Conservation (phyloP, 2,329 filamentous ascomycete genomes). For the Aspergillus sp. region DNA sequence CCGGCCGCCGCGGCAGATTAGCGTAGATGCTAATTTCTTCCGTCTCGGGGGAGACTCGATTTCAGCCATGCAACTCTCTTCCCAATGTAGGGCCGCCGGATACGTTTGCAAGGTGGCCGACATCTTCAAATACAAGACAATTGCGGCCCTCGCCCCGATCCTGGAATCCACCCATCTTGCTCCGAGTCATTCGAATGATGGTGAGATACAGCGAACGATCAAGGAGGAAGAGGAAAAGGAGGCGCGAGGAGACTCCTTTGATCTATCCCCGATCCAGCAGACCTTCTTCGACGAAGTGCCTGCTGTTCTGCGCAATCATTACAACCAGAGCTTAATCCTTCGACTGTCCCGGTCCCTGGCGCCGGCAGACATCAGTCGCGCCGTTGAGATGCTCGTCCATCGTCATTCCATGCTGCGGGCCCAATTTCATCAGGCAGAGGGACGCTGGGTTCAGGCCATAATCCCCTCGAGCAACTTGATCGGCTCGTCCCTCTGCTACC, state of each 20-base stretch:
- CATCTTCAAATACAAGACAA: neutral
- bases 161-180: neutral
- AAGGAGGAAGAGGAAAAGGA: neutral
- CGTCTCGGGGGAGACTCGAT: neutral
- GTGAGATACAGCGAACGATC: neutral
- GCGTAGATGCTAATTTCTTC: neutral
- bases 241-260: neutral
- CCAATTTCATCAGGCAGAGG: constrained; percentile 2
- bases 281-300: constrained; percentile 4
- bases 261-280: constrained; percentile 9
- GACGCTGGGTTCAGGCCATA: constrained; percentile 3
- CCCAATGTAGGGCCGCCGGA: neutral
- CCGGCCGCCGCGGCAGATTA: neutral
- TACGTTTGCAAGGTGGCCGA: neutral
- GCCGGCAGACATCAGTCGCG: neutral
- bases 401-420: constrained; percentile 13
- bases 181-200: neutral
- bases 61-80: neutral
- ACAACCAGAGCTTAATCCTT: constrained; percentile 11
- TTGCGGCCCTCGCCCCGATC: neutral
- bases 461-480: neutral
- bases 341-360: neutral
- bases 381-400: neutral
- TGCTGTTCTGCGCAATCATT: constrained; percentile 3
- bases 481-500: neutral